Percentiles rank a stretch among this genome's conserved stretches.
These are phyloP conservation scores for Chrysosphaeria jannelii DNA, from an alignment of 2,329 filamentous ascomycete species.

Conservation along the genomic window DNA sequence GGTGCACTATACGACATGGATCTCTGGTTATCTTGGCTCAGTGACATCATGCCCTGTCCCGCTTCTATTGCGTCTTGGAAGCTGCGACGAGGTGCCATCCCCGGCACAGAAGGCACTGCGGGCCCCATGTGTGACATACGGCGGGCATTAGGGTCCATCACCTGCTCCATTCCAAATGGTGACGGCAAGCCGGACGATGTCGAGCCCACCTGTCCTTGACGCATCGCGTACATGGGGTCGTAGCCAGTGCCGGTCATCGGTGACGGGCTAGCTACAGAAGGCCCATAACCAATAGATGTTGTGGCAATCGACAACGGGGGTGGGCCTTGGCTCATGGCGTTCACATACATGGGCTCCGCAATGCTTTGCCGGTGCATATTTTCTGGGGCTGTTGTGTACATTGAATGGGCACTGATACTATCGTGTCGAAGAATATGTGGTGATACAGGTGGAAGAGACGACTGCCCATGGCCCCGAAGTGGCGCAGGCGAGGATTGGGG, in stretches of 20 bases:
- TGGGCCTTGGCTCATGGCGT: no score
- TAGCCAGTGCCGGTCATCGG: not conserved
- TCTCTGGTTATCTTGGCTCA: slow-evolving; percentile 45
- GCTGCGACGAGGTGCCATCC: slow-evolving; percentile 24
- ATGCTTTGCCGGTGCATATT: no score
- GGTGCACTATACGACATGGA: not conserved
- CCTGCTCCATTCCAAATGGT: slow-evolving; percentile 44
- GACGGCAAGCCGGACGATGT: slow-evolving; percentile 19
- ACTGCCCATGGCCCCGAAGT: no score
- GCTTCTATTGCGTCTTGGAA: slow-evolving; percentile 81
- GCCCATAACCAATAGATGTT: not conserved
- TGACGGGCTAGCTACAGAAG: slow-evolving; percentile 1
- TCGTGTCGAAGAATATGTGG: no score
- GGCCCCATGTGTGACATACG: slow-evolving; percentile 13
- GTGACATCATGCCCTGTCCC: slow-evolving; percentile 76
- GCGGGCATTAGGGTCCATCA: slow-evolving; percentile 29
- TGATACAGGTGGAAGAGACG: no score
- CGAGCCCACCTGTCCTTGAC: slow-evolving; percentile 14
- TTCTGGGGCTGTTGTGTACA: no score
- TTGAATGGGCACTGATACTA: no score
- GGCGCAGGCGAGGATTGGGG: no score
- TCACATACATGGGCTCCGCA: no score
- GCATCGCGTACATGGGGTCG: slow-evolving; percentile 26
- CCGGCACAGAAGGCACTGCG: not conserved
- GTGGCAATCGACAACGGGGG: slow-evolving; percentile 1